phyloP scores from a whole-genome alignment of 371 early-diverging fungal species.

The Mortierella sp. region DNA sequence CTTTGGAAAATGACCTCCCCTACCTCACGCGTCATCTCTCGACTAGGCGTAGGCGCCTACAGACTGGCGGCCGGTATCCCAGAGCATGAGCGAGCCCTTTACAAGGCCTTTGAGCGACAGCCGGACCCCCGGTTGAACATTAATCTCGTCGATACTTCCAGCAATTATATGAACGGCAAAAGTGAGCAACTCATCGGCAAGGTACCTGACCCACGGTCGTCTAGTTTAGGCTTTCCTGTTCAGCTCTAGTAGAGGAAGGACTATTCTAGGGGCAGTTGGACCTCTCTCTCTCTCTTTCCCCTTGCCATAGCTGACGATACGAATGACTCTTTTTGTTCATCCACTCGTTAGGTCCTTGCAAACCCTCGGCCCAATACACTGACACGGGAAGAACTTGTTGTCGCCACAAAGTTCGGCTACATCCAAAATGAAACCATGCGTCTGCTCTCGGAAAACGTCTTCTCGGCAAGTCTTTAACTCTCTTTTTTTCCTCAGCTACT shows the following conservation, averaged over 20 bases:
- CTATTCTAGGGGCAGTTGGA: not conserved
- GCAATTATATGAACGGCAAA: conserved; percentile 47
- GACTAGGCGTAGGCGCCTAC: conserved; percentile 47
- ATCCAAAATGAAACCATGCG: conserved; percentile 50
- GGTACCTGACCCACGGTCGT: not conserved
- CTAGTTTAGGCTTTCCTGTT: not conserved
- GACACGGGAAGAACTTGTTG: conserved; percentile 34
- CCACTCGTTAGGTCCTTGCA: conserved; percentile 36
- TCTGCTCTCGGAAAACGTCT: conserved; percentile 35
- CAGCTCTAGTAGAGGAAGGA: not conserved
- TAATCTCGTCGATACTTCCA: conserved; percentile 51
- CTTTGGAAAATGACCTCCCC: conserved; percentile 13
- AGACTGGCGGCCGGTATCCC: conserved; percentile 29
- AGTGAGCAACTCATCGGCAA: conserved; percentile 52
- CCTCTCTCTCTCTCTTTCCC: not conserved
- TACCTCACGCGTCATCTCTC: conserved; percentile 35
- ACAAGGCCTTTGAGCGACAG: conserved; percentile 44
- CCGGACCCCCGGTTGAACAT: conserved; percentile 40
- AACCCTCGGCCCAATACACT: conserved; percentile 35
- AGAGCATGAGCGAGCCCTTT: conserved; percentile 42
- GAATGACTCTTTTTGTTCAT: not conserved
- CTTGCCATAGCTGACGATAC: not conserved
- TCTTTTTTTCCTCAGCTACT: not conserved
- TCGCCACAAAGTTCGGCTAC: conserved; percentile 52
- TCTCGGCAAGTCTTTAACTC: conserved; percentile 15